phyloP scores from a whole-genome alignment of 441 rosid species.

The Pelargonium fulgidum region DNA sequence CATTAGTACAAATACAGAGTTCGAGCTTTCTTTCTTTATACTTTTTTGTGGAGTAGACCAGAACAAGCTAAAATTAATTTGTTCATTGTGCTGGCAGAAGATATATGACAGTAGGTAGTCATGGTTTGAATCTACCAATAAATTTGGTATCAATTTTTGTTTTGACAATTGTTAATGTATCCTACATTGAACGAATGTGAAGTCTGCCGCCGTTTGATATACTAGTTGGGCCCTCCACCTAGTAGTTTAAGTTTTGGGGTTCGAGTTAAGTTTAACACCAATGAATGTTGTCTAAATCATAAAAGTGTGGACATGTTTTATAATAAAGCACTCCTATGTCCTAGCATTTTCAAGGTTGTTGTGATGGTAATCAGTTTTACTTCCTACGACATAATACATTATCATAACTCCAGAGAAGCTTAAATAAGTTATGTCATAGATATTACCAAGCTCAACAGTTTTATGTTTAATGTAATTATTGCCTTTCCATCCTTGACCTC shows the following conservation, averaged over 20 bases:
- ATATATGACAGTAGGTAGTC: background rate
- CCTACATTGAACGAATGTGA: too few relatives aligned
- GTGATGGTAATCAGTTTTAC: background rate
- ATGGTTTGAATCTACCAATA: background rate
- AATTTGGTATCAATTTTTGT: background rate
- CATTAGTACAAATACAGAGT: background rate
- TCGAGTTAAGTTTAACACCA: too few relatives aligned
- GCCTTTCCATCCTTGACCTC: conserved; percentile 59
- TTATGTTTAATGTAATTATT: conserved; percentile 50
- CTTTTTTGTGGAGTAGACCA: background rate
- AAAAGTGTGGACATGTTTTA: background rate
- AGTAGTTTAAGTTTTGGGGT: too few relatives aligned
- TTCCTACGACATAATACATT: background rate
- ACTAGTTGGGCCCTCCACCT: too few relatives aligned
- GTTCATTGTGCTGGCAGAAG: conserved; percentile 2
- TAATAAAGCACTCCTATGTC: background rate
- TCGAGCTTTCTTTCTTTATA: background rate
- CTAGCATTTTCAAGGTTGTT: background rate
- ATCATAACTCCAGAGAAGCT: background rate
- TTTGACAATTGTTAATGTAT: background rate
- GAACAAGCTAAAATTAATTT: background rate
- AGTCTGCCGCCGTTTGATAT: too few relatives aligned
- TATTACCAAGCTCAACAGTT: conserved; percentile 61
- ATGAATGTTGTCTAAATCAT: background rate
- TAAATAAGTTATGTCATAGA: conserved; percentile 2